A percentile compares a stretch with the other conserved stretches of the same genome.
phyloP scores from a whole-genome alignment of 257 asterid species.

The Agastache rugosa region DNA sequence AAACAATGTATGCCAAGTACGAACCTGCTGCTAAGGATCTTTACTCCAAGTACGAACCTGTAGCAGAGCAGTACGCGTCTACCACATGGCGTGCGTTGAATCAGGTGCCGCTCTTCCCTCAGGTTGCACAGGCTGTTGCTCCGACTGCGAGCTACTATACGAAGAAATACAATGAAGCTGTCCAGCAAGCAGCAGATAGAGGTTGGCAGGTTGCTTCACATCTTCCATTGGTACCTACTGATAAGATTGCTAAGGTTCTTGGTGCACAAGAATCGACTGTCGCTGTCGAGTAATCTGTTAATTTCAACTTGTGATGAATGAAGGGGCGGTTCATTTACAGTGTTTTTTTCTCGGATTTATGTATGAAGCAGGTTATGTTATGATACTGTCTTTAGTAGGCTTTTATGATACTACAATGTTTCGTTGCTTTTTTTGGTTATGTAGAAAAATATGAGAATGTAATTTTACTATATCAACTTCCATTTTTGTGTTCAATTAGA shows the following conservation, averaged over 20 bases:
- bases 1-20: constrained; percentile 63
- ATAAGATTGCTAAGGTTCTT: constrained; percentile 69
- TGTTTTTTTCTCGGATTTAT: neutral
- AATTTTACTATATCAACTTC: too few species aligned
- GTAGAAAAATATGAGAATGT: too few species aligned
- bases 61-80: constrained; percentile 84
- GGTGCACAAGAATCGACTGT: constrained; percentile 7
- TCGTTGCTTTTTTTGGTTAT: too few species aligned
- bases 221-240: constrained; percentile 85
- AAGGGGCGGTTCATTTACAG: neutral
- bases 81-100: constrained; percentile 71
- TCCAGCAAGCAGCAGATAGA: constrained; percentile 61
- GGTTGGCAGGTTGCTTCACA: constrained; percentile 75
- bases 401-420: neutral
- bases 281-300: neutral
- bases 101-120: constrained; percentile 75
- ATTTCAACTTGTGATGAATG: neutral
- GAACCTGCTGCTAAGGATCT: constrained; percentile 86
- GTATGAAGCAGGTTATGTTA: neutral
- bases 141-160: constrained; percentile 78
- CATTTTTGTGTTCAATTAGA: too few species aligned
- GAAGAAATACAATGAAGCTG: constrained; percentile 74
- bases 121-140: constrained; percentile 66
- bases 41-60: constrained; percentile 77
- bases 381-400: neutral